phyloP scores from a whole-genome alignment of 805 yeast species.

The Sugiyamaella floridensis region DNA sequence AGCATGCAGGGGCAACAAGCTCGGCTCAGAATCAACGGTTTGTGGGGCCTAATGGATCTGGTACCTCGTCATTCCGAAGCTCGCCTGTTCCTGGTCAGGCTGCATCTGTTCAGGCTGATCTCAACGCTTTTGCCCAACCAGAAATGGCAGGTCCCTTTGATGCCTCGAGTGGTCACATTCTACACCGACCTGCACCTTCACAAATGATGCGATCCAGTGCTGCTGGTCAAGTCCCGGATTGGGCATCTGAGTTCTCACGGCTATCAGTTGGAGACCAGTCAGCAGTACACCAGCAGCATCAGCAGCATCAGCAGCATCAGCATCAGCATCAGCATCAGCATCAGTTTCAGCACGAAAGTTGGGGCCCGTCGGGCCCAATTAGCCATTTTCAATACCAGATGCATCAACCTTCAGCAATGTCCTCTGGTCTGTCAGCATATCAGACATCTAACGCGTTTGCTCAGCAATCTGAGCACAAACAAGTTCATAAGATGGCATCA shows the following conservation, averaged over 20 bases:
- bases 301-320: not conserved
- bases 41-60: constrained; percentile 28
- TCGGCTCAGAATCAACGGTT: constrained; percentile 18
- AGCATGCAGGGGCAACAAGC: constrained; percentile 19
- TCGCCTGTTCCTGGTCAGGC: constrained; percentile 10
- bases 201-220: not conserved
- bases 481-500: constrained; percentile 16
- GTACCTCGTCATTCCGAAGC: constrained; percentile 34
- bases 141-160: not conserved
- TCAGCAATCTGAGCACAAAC: constrained; percentile 19
- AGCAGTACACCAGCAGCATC: not conserved
- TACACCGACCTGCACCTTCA: not conserved
- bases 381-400: not conserved
- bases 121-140: not conserved
- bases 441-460: constrained; percentile 1
- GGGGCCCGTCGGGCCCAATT: not conserved
- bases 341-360: not conserved
- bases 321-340: not conserved
- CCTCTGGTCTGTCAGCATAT: not conserved
- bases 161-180: not conserved
- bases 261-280: constrained; percentile 5
- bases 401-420: not conserved
- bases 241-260: constrained; percentile 13
- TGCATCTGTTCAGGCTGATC: not conserved
- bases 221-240: constrained; percentile 4